Evolutionary conservation across 495 filamentous ascomycete genomes (phyloP), one percentile per base, ranked within the genome.

Genomic region (Tuber magnatum): DNA sequence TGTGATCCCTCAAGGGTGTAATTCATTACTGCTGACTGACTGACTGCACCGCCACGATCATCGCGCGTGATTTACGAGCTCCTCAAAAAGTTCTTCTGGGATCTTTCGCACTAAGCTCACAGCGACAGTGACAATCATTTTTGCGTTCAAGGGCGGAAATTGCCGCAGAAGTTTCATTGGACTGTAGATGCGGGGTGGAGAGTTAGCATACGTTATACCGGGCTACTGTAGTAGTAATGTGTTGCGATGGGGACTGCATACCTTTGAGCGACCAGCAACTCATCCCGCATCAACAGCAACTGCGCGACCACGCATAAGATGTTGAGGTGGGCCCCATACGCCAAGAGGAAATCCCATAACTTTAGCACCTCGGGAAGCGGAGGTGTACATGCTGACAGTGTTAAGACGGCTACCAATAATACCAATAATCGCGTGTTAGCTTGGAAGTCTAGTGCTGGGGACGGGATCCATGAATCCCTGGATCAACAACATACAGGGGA

Each of bases 311-410:
- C 97, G 81, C 96, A 98, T 16, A 99, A 82, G 71, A 99, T 92
- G 80, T 99, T 99, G 69, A 98, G 82, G 84, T 98, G 96, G 46
- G 93, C 88, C 0, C 95, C 95, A 80, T 97, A 99, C 0, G 95
- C 94, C 82, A 99, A 93, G 20, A 98, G 86, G 79, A 99, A 99
- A 83, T 99, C 95, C 95, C 95, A 99, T n/a, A 98, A 87, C 73
- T 91, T 89, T 48, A 99, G 85, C 9, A 99, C 95, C 81, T 99
- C 94, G 0, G 94, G 95, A 48, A 99, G 83, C 4, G 95, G 96
- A n/a, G 96, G 96, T 38, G 96, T 98, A 80, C 95, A 97, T 44
- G 96, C 95, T 82, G 93, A 97, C 28, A 98, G 86, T 0, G 95
- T 99, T 51, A 98, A 86, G 0, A 99, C 95, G 16, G 93, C 81